Percentiles rank a stretch among this genome's conserved stretches.
Evolutionary conservation across 2,329 filamentous ascomycete genomes (phyloP).

Genomic region (Alternaria sp.): DNA sequence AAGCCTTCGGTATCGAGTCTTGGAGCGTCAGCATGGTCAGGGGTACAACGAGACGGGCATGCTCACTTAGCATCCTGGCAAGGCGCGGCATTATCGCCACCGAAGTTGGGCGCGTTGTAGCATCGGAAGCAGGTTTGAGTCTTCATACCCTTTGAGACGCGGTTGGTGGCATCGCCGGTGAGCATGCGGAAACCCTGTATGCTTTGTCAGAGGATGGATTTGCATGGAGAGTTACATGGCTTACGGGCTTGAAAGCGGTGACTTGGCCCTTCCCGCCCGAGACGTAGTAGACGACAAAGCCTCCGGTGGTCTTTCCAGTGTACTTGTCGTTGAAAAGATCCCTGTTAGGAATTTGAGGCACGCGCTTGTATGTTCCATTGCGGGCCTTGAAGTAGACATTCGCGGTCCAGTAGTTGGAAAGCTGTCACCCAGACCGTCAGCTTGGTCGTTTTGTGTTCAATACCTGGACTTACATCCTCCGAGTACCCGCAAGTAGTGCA

Average conservation of each 20-base stretch:
- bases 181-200: slow-evolving; percentile 56
- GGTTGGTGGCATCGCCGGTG: slow-evolving; percentile 47
- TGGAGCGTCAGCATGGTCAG: not conserved
- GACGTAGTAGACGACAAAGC: slow-evolving; percentile 58
- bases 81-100: slow-evolving; percentile 50
- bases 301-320: slow-evolving; percentile 45
- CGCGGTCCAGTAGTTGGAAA: slow-evolving; percentile 43
- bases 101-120: slow-evolving; percentile 53
- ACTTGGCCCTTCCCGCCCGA: slow-evolving; percentile 50
- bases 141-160: slow-evolving; percentile 27
- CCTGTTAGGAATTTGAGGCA: slow-evolving; percentile 37
- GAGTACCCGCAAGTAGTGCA: slow-evolving; percentile 51
- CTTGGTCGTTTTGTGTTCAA: not conserved
- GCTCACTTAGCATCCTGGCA: slow-evolving; percentile 28
- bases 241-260: slow-evolving; percentile 50
- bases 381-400: slow-evolving; percentile 43
- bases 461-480: slow-evolving; percentile 20
- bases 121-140: slow-evolving; percentile 55
- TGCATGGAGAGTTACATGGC: not conserved
- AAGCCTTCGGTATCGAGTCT: slow-evolving; percentile 15
- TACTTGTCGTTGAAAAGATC: slow-evolving; percentile 46
- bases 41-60: no score
- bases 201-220: accelerated
- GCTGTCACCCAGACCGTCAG: not conserved
- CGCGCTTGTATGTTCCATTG: slow-evolving; percentile 42